Conservation (phyloP, 2,329 filamentous ascomycete genomes). For the Pyrenochaeta sp. region DNA sequence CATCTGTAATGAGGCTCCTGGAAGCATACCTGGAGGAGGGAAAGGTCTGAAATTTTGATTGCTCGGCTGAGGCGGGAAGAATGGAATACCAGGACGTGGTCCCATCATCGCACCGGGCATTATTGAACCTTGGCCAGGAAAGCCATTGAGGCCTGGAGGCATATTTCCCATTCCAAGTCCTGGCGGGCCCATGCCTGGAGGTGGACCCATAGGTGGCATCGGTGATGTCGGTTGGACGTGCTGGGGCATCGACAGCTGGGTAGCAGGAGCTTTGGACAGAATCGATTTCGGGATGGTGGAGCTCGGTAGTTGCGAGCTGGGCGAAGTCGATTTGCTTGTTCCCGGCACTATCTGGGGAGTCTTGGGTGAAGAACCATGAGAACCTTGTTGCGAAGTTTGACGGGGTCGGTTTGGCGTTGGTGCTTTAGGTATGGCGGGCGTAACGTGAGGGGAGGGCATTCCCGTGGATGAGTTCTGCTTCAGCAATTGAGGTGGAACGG, state of each 20-base stretch:
- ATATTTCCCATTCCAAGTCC: constrained; percentile 55
- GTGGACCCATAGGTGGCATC: constrained; percentile 68
- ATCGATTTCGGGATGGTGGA: constrained; percentile 70
- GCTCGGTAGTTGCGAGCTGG: constrained; percentile 69
- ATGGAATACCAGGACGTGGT: constrained; percentile 63
- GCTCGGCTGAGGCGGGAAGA: constrained; percentile 62
- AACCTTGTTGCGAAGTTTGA: constrained; percentile 80
- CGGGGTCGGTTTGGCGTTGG: constrained; percentile 80
- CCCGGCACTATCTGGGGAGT: constrained; percentile 64
- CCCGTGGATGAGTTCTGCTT: constrained; percentile 59
- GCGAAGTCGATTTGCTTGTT: constrained; percentile 64
- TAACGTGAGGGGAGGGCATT: constrained; percentile 81
- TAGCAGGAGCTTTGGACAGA: constrained; percentile 63
- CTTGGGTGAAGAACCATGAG: constrained; percentile 72
- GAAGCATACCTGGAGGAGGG: constrained; percentile 66
- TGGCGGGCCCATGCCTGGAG: constrained; percentile 65
- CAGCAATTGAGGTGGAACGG: constrained; percentile 61
- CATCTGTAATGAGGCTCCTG: constrained; percentile 62
- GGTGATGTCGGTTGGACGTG: constrained; percentile 67
- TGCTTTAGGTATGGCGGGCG: constrained; percentile 81
- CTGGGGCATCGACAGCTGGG: constrained; percentile 57
- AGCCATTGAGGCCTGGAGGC: constrained; percentile 58
- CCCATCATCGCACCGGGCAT: constrained; percentile 61
- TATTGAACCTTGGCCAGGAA: constrained; percentile 62
- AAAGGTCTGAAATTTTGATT: constrained; percentile 63